phyloP scores from a whole-genome alignment of 106 monocot species.

The Acorus calamus region DNA sequence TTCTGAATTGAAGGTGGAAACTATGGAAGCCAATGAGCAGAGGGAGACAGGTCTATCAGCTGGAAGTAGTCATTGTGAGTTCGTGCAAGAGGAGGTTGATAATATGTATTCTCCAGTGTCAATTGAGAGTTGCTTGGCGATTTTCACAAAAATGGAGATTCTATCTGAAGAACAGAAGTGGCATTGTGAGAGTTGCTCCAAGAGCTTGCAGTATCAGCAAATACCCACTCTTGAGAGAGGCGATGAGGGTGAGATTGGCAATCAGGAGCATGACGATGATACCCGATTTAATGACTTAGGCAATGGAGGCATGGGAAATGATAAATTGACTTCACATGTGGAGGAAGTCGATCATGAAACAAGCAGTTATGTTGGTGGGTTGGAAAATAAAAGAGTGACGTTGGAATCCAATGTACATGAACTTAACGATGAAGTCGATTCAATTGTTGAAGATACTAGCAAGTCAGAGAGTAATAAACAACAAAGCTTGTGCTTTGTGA shows the following conservation, averaged over 20 bases:
- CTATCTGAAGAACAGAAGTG: conserved; percentile 79
- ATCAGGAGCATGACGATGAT: conserved; percentile 9
- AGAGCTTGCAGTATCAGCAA: conserved; percentile 11
- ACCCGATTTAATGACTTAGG: conserved; percentile 4
- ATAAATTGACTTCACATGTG: neutral
- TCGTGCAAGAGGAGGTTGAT: conserved; percentile 60
- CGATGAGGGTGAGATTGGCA: conserved; percentile 7
- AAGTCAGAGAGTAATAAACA: too few relatives aligned
- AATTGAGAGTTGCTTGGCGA: conserved; percentile 60
- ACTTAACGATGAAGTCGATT: too few relatives aligned
- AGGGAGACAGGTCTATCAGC: conserved; percentile 34
- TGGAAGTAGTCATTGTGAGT: conserved; percentile 31
- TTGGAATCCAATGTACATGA: too few relatives aligned
- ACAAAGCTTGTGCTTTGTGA: too few relatives aligned
- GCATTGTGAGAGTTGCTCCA: conserved; percentile 82
- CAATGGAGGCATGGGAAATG: conserved; percentile 1
- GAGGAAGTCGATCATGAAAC: conserved; percentile 8
- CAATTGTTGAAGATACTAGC: too few relatives aligned
- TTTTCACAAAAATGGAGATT: conserved; percentile 78
- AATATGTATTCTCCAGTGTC: conserved; percentile 58
- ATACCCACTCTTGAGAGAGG: neutral
- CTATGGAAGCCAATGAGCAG: conserved; percentile 25
- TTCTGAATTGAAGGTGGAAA: conserved; percentile 30
- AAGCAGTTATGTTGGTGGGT: conserved; percentile 1
- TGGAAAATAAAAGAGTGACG: too few relatives aligned